Evolutionary conservation across 108 stramenopile species (phyloP).

Genomic region (Discostella pseudostelligera): DNA sequence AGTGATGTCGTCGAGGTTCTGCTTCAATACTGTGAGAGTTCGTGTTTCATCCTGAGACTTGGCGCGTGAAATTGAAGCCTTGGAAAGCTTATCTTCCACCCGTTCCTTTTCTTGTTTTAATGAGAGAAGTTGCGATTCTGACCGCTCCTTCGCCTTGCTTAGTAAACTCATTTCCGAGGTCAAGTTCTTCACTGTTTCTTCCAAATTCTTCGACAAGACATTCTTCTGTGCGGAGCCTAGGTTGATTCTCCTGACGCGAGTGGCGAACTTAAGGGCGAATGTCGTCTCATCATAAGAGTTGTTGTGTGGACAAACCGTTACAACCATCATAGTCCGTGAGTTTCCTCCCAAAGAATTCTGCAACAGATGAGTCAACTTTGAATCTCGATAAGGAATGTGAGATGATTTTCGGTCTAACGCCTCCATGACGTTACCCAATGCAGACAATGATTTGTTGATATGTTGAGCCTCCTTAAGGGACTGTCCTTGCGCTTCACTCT

Average conservation of each 20-base stretch:
- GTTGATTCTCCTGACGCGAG: slow-evolving; percentile 88
- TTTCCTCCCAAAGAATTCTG: slow-evolving; percentile 97
- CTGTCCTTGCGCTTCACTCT: slow-evolving; percentile 89
- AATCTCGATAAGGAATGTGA: slow-evolving; percentile 94
- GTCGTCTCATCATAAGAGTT: slow-evolving; percentile 92
- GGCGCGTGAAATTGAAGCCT: slow-evolving; percentile 51
- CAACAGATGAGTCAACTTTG: slow-evolving; percentile 93
- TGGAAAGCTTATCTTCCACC: slow-evolving; percentile 74
- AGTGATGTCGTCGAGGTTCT: slow-evolving; percentile 82
- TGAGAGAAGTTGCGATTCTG: slow-evolving; percentile 69
- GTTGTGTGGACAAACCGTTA: slow-evolving; percentile 88
- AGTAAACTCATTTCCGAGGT: slow-evolving; percentile 75
- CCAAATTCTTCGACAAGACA: slow-evolving; percentile 84
- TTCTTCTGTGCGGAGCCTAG: slow-evolving; percentile 87
- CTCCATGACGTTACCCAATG: slow-evolving; percentile 98
- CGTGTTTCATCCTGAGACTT: slow-evolving; percentile 68
- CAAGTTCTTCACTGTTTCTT: slow-evolving; percentile 88
- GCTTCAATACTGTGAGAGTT: slow-evolving; percentile 72
- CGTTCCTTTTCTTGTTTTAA: slow-evolving; percentile 79
- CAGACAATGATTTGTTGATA: slow-evolving; percentile 98
- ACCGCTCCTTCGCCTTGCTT: slow-evolving; percentile 75
- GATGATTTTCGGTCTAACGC: slow-evolving; percentile 87
- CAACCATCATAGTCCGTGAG: slow-evolving; percentile 95
- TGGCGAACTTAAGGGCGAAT: slow-evolving; percentile 98
- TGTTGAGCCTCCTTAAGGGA: slow-evolving; percentile 95